These are phyloP conservation scores for Yamadazyma philogaea DNA, from an alignment of 805 yeast genomes.

Conservation along the genomic window DNA sequence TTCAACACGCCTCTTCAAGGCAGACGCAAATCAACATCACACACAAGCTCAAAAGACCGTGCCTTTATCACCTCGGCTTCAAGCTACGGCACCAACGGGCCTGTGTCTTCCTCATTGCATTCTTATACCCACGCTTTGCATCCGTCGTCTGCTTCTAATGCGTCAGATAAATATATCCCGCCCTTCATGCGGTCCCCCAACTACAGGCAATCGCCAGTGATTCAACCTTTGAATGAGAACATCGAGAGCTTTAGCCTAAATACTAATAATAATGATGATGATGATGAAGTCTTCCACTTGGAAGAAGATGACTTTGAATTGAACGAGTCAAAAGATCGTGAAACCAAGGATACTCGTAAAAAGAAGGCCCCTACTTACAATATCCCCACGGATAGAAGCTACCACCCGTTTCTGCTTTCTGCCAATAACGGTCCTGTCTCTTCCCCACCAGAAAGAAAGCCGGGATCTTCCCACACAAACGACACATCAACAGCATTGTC, in stretches of 20 bases:
- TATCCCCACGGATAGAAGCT: conserved; percentile 9
- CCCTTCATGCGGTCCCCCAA: conserved; percentile 41
- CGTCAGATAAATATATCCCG: conserved; percentile 33
- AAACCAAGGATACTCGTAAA: background rate
- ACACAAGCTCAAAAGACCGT: conserved; percentile 20
- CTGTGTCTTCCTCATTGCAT: conserved; percentile 8
- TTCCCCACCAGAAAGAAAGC: conserved; percentile 2
- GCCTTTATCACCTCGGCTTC: conserved; percentile 3
- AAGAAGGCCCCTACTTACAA: conserved; percentile 9
- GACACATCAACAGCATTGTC: conserved; percentile 11
- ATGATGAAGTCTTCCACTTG: conserved; percentile 41
- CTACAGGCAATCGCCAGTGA: conserved; percentile 29
- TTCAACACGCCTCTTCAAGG: conserved; percentile 11
- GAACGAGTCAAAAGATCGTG: background rate
- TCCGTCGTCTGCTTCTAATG: conserved; percentile 7
- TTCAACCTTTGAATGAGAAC: conserved; percentile 35
- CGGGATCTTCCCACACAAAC: conserved; percentile 5
- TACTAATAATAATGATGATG: conserved; percentile 26
- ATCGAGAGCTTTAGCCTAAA: conserved; percentile 31
- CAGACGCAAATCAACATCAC: conserved; percentile 23
- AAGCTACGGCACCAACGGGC: conserved; percentile 1
- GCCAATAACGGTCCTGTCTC: background rate
- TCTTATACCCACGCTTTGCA: conserved; percentile 1
- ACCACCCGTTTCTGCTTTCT: conserved; percentile 8
- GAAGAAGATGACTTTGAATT: conserved; percentile 40